phyloP scores from a whole-genome alignment of 768 basidiomycete genomes.

The Tylopilus sp. region DNA sequence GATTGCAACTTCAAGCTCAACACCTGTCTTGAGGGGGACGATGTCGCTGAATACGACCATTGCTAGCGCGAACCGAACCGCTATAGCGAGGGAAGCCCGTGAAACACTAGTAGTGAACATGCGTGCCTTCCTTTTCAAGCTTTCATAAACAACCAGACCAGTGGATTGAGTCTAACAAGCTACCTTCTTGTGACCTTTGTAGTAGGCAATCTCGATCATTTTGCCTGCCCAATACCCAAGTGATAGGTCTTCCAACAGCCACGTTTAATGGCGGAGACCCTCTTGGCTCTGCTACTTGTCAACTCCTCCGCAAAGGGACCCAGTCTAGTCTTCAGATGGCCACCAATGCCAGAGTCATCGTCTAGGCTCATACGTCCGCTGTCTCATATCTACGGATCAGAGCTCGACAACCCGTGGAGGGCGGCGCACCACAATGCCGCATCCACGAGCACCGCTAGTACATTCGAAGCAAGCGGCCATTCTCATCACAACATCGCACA shows the following conservation, averaged over 20 bases:
- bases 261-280: conserved; percentile 51
- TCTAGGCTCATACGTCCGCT: conserved; percentile 70
- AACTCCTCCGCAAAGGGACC: conserved; percentile 82
- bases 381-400: conserved; percentile 44
- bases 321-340: conserved; percentile 81
- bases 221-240: background rate
- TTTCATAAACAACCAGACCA: no score
- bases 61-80: background rate
- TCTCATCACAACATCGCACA: conserved; percentile 5
- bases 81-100: no score
- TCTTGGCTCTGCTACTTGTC: conserved; percentile 79
- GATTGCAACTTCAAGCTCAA: conserved; percentile 42
- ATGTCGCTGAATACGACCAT: conserved; percentile 9
- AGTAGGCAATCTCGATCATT: background rate
- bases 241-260: background rate
- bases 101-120: background rate
- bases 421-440: conserved; percentile 52
- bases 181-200: background rate
- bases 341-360: conserved; percentile 61
- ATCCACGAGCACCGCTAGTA: conserved; percentile 22
- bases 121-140: conserved; percentile 7
- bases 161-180: background rate
- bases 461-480: background rate
- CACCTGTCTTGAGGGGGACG: conserved; percentile 34
- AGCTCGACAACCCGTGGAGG: conserved; percentile 72